phyloP scores from a whole-genome alignment of 192 early-diverging fungal species.

The Umbelopsis sp. region DNA sequence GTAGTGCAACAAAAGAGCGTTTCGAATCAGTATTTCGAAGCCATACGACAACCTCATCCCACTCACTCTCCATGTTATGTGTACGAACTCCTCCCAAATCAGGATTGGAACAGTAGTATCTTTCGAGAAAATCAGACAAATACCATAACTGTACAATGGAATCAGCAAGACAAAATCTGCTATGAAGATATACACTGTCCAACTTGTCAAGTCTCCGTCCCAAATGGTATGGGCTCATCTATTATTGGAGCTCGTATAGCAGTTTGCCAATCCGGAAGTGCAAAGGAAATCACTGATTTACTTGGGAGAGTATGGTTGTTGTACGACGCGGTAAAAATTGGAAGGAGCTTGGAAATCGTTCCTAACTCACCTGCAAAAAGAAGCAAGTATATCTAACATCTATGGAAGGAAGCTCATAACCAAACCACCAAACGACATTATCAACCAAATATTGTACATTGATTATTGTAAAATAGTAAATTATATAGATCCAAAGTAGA shows the following conservation, averaged over 20 bases:
- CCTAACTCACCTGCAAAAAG: not conserved
- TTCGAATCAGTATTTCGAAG: not conserved
- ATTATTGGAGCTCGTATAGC: constrained; percentile 2
- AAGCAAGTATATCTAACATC: not conserved
- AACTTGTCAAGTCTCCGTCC: not conserved
- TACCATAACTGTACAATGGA: not conserved
- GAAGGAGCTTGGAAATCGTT: not conserved
- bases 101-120: not conserved
- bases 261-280: not conserved
- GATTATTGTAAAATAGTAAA: too few species aligned
- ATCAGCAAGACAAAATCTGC: not conserved
- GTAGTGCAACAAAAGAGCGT: not conserved
- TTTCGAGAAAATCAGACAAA: not conserved
- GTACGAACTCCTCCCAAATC: not conserved
- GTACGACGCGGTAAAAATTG: not conserved
- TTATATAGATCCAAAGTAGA: too few species aligned
- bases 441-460: too few species aligned
- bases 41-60: not conserved
- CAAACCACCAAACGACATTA: not conserved
- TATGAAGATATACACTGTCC: constrained; percentile 8
- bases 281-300: not conserved
- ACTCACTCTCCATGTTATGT: not conserved
- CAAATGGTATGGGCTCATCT: not conserved
- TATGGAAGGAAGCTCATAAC: not conserved
- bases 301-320: not conserved